Base-by-base conservation (phyloP, 148 eudicot species). In the Chenopodium formosanum region DNA sequence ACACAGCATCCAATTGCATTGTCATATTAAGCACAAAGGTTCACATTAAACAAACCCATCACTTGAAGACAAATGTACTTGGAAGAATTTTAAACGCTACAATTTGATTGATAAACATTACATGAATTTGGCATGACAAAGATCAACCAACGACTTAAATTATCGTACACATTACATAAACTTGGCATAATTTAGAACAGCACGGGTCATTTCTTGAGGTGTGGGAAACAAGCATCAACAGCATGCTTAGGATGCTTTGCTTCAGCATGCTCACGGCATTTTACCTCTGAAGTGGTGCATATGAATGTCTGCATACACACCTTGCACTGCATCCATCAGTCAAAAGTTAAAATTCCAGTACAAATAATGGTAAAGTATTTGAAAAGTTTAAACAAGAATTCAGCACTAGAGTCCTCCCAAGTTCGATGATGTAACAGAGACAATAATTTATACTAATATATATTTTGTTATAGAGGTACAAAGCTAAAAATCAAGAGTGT, bases 291-390 rank as follows among this genome's bases (percentile, higher is more conserved):
- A 22, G 98, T 94, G 14, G 98, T 94, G 91, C 97, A 94, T 0
- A 94, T 92, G 85, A 94, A 94, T 27, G 98, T 94, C 86, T 94
- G 98, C 98, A 94, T 92, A 84, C 98, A 94, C 34, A 92, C 97
- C 90, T 94, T 94, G 91, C 98, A 94, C 98, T 94, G 92, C 93
- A 89, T 60, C 40, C 65, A 75, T 47, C n/a, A 76, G 58, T 73
- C 79, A 85, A 2, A 52, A 32, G 66, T 74, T 65, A 56, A 32
- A 52, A 29, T 22, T 74, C n/a, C 37, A 29, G 31, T 27, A 23
- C 19, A 71, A 47, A 8, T 73, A 72, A 32, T 11, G 31, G 31
- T 17, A 16, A 40, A 34, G 22, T 34, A 34, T 44, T 69, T 69
- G 1, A 37, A 37, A 37, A 37, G 44, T 37, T 37, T 20, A 69